Percentiles rank a stretch among this genome's conserved stretches.
These are phyloP conservation scores for Vanrija sp. DNA, from an alignment of 1,284 basidiomycete genomes.

Conservation along the genomic window DNA sequence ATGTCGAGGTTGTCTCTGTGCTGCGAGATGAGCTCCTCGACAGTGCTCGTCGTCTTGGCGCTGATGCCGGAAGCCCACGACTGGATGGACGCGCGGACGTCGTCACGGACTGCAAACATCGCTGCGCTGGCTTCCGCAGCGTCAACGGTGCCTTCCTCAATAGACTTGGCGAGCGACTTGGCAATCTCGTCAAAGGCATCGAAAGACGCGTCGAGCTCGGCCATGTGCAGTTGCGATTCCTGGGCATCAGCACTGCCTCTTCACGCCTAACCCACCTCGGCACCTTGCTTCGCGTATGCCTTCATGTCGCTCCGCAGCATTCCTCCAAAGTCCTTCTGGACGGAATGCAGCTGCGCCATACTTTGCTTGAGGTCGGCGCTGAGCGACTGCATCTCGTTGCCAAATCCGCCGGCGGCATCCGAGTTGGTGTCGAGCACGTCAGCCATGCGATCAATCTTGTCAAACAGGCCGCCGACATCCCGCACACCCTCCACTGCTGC, in stretches of 20 bases:
- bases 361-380: slow-evolving; percentile 63
- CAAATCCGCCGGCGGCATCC: slow-evolving; percentile 61
- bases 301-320: slow-evolving; percentile 60
- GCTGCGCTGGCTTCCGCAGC: slow-evolving; percentile 51
- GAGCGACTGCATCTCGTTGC: slow-evolving; percentile 57
- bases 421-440: slow-evolving; percentile 63
- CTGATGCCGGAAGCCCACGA: slow-evolving; percentile 35
- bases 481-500: slow-evolving; percentile 64
- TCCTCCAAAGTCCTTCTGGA: slow-evolving; percentile 44
- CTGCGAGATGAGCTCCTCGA: slow-evolving; percentile 40
- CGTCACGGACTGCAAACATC: slow-evolving; percentile 29
- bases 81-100: slow-evolving; percentile 39
- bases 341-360: slow-evolving; percentile 54
- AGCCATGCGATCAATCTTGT: slow-evolving; percentile 80
- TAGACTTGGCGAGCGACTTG: slow-evolving; percentile 56
- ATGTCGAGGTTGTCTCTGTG: slow-evolving; percentile 44
- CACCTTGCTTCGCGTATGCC: slow-evolving; percentile 59
- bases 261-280: slow-evolving; percentile 28
- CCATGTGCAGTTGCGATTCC: slow-evolving; percentile 29
- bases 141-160: slow-evolving; percentile 57
- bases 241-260: slow-evolving; percentile 9
- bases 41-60: slow-evolving; percentile 30
- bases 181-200: slow-evolving; percentile 62
- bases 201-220: slow-evolving; percentile 50
- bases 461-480: slow-evolving; percentile 71